Conservation (phyloP, 257 asterid species). For the Scutellaria barbata region DNA sequence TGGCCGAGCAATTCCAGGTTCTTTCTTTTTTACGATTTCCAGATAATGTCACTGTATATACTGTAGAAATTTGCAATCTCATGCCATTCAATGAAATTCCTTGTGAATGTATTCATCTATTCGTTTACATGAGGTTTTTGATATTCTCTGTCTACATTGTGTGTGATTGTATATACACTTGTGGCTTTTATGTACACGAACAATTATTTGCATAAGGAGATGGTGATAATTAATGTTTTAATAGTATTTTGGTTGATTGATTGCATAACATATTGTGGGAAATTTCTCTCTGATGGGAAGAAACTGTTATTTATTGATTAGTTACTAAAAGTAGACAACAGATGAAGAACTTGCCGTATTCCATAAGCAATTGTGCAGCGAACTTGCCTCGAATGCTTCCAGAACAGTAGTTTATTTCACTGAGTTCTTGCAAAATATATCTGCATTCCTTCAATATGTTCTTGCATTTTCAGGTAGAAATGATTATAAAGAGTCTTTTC, state of each 20-base stretch:
- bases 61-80: background rate
- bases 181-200: background rate
- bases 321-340: background rate
- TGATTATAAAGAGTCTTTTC: conserved; percentile 84
- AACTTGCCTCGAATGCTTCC: conserved; percentile 4
- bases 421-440: background rate
- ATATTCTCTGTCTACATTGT: background rate
- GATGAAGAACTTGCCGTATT: background rate
- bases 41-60: background rate
- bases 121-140: background rate
- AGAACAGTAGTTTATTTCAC: background rate
- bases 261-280: background rate
- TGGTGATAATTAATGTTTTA: background rate
- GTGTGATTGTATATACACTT: background rate
- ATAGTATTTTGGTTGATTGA: background rate
- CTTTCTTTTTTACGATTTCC: background rate
- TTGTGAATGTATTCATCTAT: background rate
- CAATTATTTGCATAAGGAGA: background rate
- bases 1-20: conserved; percentile 35
- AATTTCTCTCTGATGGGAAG: background rate
- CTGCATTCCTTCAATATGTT: conserved; percentile 6
- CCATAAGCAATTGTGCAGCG: background rate
- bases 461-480: conserved; percentile 50
- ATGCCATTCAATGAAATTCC: background rate
- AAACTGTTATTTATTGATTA: background rate